Evolutionary conservation across 2,329 filamentous ascomycete genomes (phyloP), one percentile per base, ranked within the genome.

Genomic region (Neocucurbitaria cava): DNA sequence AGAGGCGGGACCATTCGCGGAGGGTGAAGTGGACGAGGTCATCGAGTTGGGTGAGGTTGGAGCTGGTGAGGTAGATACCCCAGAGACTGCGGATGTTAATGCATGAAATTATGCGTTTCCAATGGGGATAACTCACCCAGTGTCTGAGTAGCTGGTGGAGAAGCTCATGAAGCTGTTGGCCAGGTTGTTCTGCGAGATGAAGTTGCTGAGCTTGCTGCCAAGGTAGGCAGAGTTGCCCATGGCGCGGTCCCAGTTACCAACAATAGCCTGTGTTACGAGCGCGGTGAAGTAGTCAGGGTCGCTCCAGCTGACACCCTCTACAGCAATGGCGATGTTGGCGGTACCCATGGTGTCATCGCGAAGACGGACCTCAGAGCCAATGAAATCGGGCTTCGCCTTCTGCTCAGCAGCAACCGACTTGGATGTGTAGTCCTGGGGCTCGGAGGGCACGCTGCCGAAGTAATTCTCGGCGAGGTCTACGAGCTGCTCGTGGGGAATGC

Each of bases 101-200:
- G 53, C 33, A 7, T 11, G 52, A 7, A 13, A 1, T 13, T 13
- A 5, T 49, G 8, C 31, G 11, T 2, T 5, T 21, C 1, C 11
- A 8, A 3, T 26, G 23, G 3, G n/a, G 13, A 10, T n/a, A 52
- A 77, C 88, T 80, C 87, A 96, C 92, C 93, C 95, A 77, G 95
- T 99, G 79, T 99, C 95, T 76, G 93, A 98, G 83, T 99, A 99
- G 85, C 92, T 96, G 67, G 95, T 99, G 65, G 93, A 97, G 84
- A 99, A 99, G 84, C 91, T 96, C 96, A 99, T 99, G 86, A 97
- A 99, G 87, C 93, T 97, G 85, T 96, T 99, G 79, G 95, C 95
- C 60, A 99, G 87, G 78, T 93, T 89, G 82, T 98, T 87, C 81
- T 96, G 89, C 85, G 96, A 91, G 68, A 99, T 89, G 73, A 95